phyloP scores from a whole-genome alignment of 306 rosid species.

The Geum urbanum region DNA sequence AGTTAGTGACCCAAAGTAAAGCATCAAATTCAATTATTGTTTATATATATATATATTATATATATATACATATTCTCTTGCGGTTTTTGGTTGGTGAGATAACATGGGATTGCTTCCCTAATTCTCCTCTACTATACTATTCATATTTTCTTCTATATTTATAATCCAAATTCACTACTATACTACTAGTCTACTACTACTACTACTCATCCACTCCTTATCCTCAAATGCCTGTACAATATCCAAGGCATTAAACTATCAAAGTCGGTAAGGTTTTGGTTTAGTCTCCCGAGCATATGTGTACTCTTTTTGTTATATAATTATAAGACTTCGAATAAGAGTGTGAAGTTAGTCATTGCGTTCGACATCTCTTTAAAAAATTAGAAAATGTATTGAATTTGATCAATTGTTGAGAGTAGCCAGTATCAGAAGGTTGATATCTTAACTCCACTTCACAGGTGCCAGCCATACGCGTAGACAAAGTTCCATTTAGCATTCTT shows the following conservation, averaged over 20 bases:
- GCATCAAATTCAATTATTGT: slow-evolving; percentile 37
- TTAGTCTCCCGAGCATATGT: no score
- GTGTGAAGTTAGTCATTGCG: no score
- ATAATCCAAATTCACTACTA: background rate
- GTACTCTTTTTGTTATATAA: no score
- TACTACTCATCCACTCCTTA: slow-evolving; percentile 20
- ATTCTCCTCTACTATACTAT: slow-evolving; percentile 3
- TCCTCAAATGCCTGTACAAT: background rate
- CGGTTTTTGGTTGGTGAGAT: slow-evolving; percentile 20
- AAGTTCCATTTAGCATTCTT: background rate
- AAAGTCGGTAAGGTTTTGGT: background rate
- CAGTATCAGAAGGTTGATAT: no score
- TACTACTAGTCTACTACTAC: background rate
- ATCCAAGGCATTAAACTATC: background rate
- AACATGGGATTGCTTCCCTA: slow-evolving; percentile 22
- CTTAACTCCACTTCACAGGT: slow-evolving; percentile 1
- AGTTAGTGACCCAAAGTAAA: slow-evolving; percentile 48
- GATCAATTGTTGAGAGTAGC: no score
- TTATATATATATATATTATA: no score
- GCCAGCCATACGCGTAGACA: background rate
- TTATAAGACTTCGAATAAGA: no score
- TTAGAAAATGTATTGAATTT: no score
- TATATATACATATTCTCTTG: background rate
- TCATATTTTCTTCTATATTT: background rate
- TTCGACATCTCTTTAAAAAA: no score